These are phyloP conservation scores for Dendrobium catenatum DNA, from an alignment of 106 monocot species.

Conservation along the genomic window DNA sequence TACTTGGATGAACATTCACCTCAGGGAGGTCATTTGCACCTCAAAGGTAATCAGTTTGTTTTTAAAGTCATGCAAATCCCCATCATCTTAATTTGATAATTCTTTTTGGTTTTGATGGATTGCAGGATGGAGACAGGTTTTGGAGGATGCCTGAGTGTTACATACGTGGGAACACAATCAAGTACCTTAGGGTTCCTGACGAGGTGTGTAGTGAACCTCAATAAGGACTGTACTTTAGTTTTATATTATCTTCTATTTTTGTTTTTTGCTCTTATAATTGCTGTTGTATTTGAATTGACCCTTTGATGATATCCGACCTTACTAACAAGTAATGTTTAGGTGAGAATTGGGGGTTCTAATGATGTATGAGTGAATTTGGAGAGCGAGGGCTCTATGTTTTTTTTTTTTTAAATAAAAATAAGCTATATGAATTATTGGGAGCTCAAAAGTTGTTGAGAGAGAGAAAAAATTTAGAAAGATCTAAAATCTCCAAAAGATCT, in stretches of 20 bases:
- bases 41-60: conserved; percentile 59
- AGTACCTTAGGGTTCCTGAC: conserved; percentile 95
- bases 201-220: conserved; percentile 37
- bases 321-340: too few species aligned
- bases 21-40: conserved; percentile 73
- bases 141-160: conserved; percentile 99
- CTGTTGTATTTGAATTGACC: too few species aligned
- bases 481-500: too few species aligned
- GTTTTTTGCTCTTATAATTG: background rate
- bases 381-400: too few species aligned
- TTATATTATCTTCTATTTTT: background rate
- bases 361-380: too few species aligned
- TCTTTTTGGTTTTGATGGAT: conserved; percentile 14
- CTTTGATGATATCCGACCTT: too few species aligned
- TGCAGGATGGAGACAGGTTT: conserved; percentile 92
- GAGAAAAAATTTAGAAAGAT: too few species aligned
- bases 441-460: too few species aligned
- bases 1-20: conserved; percentile 72
- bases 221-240: background rate
- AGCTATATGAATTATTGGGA: too few species aligned
- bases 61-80: background rate
- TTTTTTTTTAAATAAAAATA: too few species aligned
- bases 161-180: conserved; percentile 87
- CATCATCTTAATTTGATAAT: background rate
- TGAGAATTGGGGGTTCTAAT: too few species aligned